These are phyloP conservation scores for Spizellomyces sp. DNA, from an alignment of 192 early-diverging fungal genomes.

Conservation along the genomic window DNA sequence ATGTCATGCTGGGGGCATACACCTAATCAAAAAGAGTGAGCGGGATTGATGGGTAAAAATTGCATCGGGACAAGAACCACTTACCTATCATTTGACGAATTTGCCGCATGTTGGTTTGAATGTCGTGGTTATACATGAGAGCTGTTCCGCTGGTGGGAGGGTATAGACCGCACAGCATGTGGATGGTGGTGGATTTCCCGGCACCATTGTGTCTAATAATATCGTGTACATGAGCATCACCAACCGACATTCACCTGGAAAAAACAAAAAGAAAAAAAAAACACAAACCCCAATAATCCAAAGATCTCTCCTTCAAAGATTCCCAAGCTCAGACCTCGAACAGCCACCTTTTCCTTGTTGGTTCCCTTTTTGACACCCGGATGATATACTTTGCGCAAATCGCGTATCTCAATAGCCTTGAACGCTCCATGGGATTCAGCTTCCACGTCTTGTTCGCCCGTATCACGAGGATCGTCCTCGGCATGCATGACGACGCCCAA, in stretches of 20 bases:
- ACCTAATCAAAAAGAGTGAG: constrained; percentile 30
- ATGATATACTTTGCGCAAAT: constrained; percentile 66
- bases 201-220: constrained; percentile 67
- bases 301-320: constrained; percentile 58
- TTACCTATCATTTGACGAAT: constrained; percentile 58
- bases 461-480: not conserved
- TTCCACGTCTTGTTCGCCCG: constrained; percentile 57
- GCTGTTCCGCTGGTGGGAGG: constrained; percentile 61
- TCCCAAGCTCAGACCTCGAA: constrained; percentile 67
- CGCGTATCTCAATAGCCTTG: constrained; percentile 67
- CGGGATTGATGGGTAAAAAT: too few species aligned
- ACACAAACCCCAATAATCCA: constrained; percentile 54
- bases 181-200: constrained; percentile 75
- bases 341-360: constrained; percentile 54
- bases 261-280: too few species aligned
- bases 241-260: too few species aligned
- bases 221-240: not conserved
- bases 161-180: constrained; percentile 73
- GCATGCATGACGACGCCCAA: constrained; percentile 46
- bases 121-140: constrained; percentile 59
- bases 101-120: constrained; percentile 52
- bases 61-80: too few species aligned
- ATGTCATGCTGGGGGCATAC: constrained; percentile 75
- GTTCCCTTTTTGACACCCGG: constrained; percentile 12
- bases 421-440: constrained; percentile 38